A percentile compares a stretch with the other conserved stretches of the same genome.
Evolutionary conservation across 2,329 filamentous ascomycete species (phyloP).

Genomic region (Fusarium hainanense): DNA sequence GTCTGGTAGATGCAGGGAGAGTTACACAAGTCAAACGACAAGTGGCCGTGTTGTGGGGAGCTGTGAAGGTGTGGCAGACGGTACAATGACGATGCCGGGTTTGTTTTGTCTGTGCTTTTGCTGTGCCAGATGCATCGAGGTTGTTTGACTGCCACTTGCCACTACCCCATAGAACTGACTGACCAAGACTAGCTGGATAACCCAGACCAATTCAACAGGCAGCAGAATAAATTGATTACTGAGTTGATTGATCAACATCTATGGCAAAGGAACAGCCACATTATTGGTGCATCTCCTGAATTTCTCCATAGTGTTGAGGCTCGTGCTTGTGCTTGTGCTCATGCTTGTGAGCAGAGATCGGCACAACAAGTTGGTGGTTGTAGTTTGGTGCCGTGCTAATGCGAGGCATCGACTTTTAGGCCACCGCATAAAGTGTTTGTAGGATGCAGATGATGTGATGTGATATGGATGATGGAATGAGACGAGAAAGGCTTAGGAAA

Average conservation of each 20-base stretch:
- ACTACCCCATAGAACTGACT: slow-evolving; percentile 14
- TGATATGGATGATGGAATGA: not conserved
- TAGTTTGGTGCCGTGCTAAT: slow-evolving; percentile 19
- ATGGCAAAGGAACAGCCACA: not conserved
- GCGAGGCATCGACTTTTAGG: slow-evolving; percentile 30
- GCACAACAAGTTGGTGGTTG: not conserved
- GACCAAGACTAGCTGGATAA: not conserved
- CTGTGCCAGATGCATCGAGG: slow-evolving; percentile 3
- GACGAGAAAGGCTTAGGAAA: not conserved
- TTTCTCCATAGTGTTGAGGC: slow-evolving; percentile 23
- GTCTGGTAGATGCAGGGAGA: slow-evolving; percentile 9
- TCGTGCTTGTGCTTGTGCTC: slow-evolving; percentile 28
- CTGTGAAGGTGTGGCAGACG: slow-evolving; percentile 21
- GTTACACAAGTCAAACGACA: slow-evolving; percentile 25
- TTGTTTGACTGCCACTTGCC: slow-evolving; percentile 12
- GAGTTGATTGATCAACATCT: slow-evolving; percentile 14
- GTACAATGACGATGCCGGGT: slow-evolving; percentile 20
- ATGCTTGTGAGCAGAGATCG: slow-evolving; percentile 25
- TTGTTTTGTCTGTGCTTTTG: slow-evolving; percentile 25
- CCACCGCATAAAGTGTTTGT: slow-evolving; percentile 14
- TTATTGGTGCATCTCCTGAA: slow-evolving; percentile 18
- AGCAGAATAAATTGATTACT: slow-evolving; percentile 24
- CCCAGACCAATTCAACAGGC: slow-evolving; percentile 19
- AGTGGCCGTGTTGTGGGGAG: slow-evolving; percentile 34
- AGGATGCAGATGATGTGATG: slow-evolving; percentile 14